Base-by-base conservation (phyloP, 2,329 filamentous ascomycete genomes). In the Monilinia fructicola region DNA sequence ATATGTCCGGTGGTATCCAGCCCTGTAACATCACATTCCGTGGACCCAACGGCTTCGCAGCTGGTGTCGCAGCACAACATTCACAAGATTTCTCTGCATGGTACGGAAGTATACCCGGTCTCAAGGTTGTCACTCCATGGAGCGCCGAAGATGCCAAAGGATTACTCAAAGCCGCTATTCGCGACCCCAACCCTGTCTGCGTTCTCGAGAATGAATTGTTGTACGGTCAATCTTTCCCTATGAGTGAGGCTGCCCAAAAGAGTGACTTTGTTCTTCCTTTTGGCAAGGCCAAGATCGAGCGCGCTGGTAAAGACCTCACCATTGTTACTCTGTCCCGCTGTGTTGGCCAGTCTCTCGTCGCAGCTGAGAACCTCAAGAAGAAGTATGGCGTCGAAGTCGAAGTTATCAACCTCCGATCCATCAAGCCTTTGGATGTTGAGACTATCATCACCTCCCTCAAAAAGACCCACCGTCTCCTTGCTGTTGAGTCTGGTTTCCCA, bases 1-100 rank as follows among this genome's bases (percentile, higher is more conserved):
- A 99, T 86, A 99, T 99, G 95, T 98, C 95, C 71, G 95, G 95
- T 76, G 95, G 95, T 80, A 98, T 97, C 80, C 95, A 99, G 83
- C 95, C 95, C 76, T 99, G 95, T 84, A 98, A 98, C 85, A 94
- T 99, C 82, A 98, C 95, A 74, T 99, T 99, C 90, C 93, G 95
- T 79, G 95, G 95, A 65, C 95, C 95, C 81, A 99, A 99, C 83
- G 95, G 95, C 76, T 99, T 99, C 80, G 95, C 95, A 70, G 78
- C 94, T 69, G 95, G 95, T 86, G 95, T 99, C 76, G 95, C 83
- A 72, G 95, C 95, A 69, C 95, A 99, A 85, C 95, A 99, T 85
- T 98, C 95, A 63, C 95, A 99, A 84, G 95, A 99, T 79, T 99
- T 96, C 85, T 92, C 92, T 62, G 93, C 94, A 70, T 99, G 95